A percentile compares a stretch with the other conserved stretches of the same genome.
phyloP scores from a whole-genome alignment of 2,329 filamentous ascomycete genomes.

The Monosporascus sp. region DNA sequence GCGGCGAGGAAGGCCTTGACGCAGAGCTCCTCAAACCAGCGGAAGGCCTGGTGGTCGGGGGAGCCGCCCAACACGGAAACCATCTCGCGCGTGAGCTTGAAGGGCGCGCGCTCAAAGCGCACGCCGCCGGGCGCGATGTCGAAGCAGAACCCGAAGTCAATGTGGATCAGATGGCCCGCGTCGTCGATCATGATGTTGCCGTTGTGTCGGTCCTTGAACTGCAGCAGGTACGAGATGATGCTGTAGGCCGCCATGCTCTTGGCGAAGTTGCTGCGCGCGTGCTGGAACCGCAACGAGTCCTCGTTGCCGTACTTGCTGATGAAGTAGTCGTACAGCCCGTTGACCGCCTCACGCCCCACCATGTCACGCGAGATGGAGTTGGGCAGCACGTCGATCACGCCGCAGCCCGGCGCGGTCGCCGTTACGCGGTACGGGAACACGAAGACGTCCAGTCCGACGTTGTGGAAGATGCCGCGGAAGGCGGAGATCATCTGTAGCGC shows the following conservation, averaged over 20 bases:
- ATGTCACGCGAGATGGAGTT: slow-evolving; percentile 98
- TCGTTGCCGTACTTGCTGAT: slow-evolving; percentile 95
- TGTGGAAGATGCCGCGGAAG: slow-evolving; percentile 95
- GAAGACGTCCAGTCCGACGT: slow-evolving; percentile 90
- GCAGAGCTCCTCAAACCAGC: slow-evolving; percentile 93
- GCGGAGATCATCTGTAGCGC: slow-evolving; percentile 97
- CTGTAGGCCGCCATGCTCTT: slow-evolving; percentile 99
- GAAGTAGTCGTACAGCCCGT: slow-evolving; percentile 98
- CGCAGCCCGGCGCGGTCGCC: slow-evolving; percentile 92
- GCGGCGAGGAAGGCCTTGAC: slow-evolving; percentile 91
- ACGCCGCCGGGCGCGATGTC: slow-evolving; percentile 96
- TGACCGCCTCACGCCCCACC: slow-evolving; percentile 96
- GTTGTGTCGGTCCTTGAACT: slow-evolving; percentile 99
- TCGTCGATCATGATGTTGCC: slow-evolving; percentile 99
- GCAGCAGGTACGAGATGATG: slow-evolving; percentile 90
- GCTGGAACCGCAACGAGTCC: slow-evolving; percentile 90
- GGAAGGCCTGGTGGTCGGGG: slow-evolving; percentile 80
- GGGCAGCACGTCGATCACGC: slow-evolving; percentile 95
- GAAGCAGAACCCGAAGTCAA: slow-evolving; percentile 99
- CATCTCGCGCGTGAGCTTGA: slow-evolving; percentile 98
- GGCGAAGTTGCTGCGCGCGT: slow-evolving; percentile 93
- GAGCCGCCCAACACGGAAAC: slow-evolving; percentile 96
- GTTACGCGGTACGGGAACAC: slow-evolving; percentile 97
- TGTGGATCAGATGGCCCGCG: slow-evolving; percentile 93
- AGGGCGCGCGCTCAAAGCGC: slow-evolving; percentile 94